Conservation (phyloP, 2,329 filamentous ascomycete species). For the Coniochaeta prunicola region DNA sequence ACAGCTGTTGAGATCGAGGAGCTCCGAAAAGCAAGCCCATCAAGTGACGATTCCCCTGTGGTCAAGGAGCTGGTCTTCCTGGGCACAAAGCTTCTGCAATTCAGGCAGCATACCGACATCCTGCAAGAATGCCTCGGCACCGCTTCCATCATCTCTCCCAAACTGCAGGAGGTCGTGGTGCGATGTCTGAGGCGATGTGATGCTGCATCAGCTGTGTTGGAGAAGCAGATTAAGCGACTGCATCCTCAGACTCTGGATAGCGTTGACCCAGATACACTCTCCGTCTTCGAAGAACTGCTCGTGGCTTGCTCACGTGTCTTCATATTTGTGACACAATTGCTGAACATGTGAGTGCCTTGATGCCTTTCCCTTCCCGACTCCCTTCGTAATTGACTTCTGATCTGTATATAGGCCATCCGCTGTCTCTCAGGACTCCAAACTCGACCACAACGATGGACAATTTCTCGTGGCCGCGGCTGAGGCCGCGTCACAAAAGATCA, state of each 20-base stretch:
- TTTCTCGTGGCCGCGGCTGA: background rate
- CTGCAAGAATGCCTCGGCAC: conserved; percentile 18
- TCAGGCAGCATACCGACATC: conserved; percentile 16
- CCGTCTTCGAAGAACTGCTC: conserved; percentile 16
- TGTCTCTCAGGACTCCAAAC: background rate
- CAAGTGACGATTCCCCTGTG: conserved; percentile 4
- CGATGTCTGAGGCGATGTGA: conserved; percentile 21
- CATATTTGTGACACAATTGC: background rate
- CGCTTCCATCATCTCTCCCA: conserved; percentile 19
- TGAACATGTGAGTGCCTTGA: background rate
- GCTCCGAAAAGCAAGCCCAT: conserved; percentile 12
- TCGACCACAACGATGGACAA: background rate
- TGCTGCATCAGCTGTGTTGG: conserved; percentile 17
- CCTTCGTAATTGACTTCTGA: background rate
- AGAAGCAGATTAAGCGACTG: conserved; percentile 26
- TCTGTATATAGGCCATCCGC: background rate
- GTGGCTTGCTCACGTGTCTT: conserved; percentile 18
- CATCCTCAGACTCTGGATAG: conserved; percentile 14
- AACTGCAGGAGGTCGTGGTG: conserved; percentile 20
- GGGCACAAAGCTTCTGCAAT: conserved; percentile 15
- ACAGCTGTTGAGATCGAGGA: conserved; percentile 21
- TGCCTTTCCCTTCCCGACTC: background rate
- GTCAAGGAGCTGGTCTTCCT: conserved; percentile 15
- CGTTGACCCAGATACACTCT: conserved; percentile 18
- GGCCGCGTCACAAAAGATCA: background rate